Percentiles rank a stretch among this genome's conserved stretches.
These are phyloP conservation scores for Picea sitchensis DNA, from an alignment of 75 land plant genomes.

Conservation along the genomic window DNA sequence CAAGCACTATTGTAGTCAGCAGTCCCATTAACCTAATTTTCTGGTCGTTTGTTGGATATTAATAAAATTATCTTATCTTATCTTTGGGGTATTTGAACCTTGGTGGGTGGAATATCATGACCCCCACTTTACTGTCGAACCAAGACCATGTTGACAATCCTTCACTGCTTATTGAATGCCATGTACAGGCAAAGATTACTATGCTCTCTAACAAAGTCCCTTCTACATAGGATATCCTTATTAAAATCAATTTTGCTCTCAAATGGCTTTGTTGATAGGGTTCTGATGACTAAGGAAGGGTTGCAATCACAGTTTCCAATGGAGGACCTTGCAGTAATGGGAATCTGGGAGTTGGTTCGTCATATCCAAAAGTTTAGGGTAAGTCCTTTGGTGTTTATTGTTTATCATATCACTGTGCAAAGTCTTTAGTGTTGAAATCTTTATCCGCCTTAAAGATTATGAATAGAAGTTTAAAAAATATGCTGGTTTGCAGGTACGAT, in stretches of 20 bases:
- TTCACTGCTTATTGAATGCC: not conserved
- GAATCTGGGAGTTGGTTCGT: conserved; percentile 81
- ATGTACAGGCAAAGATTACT: not conserved
- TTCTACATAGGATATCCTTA: not conserved
- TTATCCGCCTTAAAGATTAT: conserved; percentile 6
- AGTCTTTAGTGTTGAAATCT: not conserved
- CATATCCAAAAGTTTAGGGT: conserved; percentile 74
- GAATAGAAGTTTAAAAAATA: not conserved
- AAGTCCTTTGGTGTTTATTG: conserved; percentile 5
- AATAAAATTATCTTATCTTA: too few relatives aligned
- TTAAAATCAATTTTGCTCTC: not conserved
- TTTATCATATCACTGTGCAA: not conserved
- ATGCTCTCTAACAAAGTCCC: too few relatives aligned
- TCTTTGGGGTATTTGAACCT: not conserved
- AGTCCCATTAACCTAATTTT: too few relatives aligned
- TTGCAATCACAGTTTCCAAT: conserved; percentile 71
- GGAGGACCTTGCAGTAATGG: conserved; percentile 96
- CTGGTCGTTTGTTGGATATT: too few relatives aligned
- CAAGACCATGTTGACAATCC: too few relatives aligned
- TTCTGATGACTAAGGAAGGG: conserved; percentile 75
- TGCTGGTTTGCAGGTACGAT: conserved; percentile 37
- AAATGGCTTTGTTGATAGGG: conserved; percentile 30
- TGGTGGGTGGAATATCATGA: not conserved
- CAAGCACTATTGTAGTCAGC: too few relatives aligned
- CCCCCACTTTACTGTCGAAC: too few relatives aligned